These are phyloP conservation scores for Globisporangium parvum DNA, from an alignment of 352 stramenopile genomes.

Conservation along the genomic window DNA sequence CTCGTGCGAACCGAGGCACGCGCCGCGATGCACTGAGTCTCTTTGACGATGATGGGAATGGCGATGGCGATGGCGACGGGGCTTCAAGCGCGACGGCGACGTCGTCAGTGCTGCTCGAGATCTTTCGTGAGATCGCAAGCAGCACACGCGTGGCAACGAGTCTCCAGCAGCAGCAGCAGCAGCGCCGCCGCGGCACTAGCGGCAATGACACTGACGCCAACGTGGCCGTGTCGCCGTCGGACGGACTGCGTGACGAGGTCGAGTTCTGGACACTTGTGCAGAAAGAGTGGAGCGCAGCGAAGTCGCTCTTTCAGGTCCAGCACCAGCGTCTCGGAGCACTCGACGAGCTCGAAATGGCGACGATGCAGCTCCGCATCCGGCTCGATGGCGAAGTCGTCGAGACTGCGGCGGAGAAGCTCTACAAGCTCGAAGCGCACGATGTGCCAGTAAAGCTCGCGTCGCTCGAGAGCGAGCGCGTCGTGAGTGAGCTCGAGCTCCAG, in stretches of 20 bases:
- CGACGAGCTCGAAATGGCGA: conserved; percentile 78
- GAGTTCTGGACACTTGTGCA: conserved; percentile 46
- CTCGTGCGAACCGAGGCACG: neutral
- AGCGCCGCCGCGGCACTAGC: too few relatives aligned
- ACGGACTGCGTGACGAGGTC: conserved; percentile 34
- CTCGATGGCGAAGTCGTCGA: conserved; percentile 31
- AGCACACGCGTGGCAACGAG: conserved; percentile 16
- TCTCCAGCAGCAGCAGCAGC: neutral
- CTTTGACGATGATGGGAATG: conserved; percentile 4
- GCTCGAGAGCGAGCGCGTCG: conserved; percentile 40
- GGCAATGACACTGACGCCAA: neutral
- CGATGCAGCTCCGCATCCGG: conserved; percentile 53
- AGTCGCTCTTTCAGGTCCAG: conserved; percentile 63
- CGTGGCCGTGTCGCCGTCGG: neutral
- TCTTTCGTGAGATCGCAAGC: conserved; percentile 51
- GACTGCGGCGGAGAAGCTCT: conserved; percentile 35
- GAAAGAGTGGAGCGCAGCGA: conserved; percentile 44
- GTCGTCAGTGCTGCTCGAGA: conserved; percentile 40
- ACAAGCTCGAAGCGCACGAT: conserved; percentile 47
- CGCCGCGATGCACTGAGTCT: neutral
- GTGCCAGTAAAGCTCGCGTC: conserved; percentile 28
- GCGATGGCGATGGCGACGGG: conserved; percentile 9
- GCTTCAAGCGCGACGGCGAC: conserved; percentile 13
- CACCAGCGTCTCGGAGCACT: conserved; percentile 63
- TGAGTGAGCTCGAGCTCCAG: conserved; percentile 35